Conservation (phyloP, 2,329 filamentous ascomycete species). For the Xylariaceae sp. region DNA sequence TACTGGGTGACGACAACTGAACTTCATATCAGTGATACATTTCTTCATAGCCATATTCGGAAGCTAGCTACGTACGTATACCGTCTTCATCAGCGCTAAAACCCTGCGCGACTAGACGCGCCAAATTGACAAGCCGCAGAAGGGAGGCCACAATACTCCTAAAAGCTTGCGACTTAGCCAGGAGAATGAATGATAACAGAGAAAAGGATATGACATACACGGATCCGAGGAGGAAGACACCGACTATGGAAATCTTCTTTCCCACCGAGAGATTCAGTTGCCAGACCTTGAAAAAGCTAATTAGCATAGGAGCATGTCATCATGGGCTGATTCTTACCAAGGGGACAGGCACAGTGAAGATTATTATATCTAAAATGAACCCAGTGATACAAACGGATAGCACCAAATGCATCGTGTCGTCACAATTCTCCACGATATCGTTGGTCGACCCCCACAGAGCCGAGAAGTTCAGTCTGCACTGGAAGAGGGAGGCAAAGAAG, state of each 20-base stretch:
- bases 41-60: no score
- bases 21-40: no score
- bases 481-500: conserved; percentile 29
- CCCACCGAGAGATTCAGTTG: conserved; percentile 6
- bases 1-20: neutral
- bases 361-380: conserved; percentile 27
- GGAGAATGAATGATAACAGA: neutral
- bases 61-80: neutral
- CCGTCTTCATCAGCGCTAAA: neutral
- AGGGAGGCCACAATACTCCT: conserved; percentile 17
- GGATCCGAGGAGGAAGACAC: conserved; percentile 20
- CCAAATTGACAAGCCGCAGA: conserved; percentile 7
- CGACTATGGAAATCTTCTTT: conserved; percentile 14
- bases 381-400: conserved; percentile 28
- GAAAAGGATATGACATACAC: conserved; percentile 6
- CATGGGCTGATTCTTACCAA: conserved; percentile 20
- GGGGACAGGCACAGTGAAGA: conserved; percentile 30
- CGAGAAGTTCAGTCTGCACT: conserved; percentile 26
- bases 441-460: conserved; percentile 25
- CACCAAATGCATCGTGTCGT: conserved; percentile 1
- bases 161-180: neutral
- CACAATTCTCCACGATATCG: conserved; percentile 17
- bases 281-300: conserved; percentile 7
- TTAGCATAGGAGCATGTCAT: neutral
- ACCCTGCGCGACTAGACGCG: neutral